Percentiles rank a stretch among this genome's conserved stretches.
Evolutionary conservation across 345 rosid species (phyloP).

Genomic region (Sisymbrium irio): DNA sequence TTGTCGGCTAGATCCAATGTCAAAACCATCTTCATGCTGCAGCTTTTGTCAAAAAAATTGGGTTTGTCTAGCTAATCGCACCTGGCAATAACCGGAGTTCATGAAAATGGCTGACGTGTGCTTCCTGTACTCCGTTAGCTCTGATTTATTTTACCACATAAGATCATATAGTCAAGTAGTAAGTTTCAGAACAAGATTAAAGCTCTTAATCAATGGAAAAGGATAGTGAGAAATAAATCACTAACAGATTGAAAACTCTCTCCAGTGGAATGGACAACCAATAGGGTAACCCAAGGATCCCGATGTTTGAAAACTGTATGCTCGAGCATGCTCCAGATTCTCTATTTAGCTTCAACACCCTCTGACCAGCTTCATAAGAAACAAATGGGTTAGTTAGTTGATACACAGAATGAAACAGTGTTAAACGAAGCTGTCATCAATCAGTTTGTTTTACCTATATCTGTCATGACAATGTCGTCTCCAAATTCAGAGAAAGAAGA

Average conservation of each 20-base stretch:
- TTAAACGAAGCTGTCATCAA: background rate
- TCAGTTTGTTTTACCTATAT: constrained; percentile 50
- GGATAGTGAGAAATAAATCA: constrained; percentile 1
- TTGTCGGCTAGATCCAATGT: background rate
- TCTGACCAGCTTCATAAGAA: constrained; percentile 62
- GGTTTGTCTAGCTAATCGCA: constrained; percentile 13
- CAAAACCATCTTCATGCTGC: background rate
- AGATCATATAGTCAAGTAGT: background rate
- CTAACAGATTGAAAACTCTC: constrained; percentile 70
- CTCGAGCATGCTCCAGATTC: constrained; percentile 62
- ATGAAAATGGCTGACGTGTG: constrained; percentile 49
- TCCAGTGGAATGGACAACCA: constrained; percentile 71
- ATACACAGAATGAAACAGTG: constrained; percentile 14
- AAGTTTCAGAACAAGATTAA: background rate
- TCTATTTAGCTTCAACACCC: constrained; percentile 55
- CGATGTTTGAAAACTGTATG: constrained; percentile 65
- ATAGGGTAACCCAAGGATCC: constrained; percentile 83
- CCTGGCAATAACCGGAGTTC: constrained; percentile 75
- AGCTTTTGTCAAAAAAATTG: background rate
- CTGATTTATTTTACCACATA: constrained; percentile 43
- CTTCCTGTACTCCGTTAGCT: constrained; percentile 43
- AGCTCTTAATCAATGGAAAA: background rate
- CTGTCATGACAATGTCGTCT: constrained; percentile 52
- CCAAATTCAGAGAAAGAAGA: constrained; percentile 58
- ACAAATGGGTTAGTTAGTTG: background rate